These are phyloP conservation scores for Wickerhamomyces sp. DNA, from an alignment of 1,139 yeast species.

Conservation along the genomic window DNA sequence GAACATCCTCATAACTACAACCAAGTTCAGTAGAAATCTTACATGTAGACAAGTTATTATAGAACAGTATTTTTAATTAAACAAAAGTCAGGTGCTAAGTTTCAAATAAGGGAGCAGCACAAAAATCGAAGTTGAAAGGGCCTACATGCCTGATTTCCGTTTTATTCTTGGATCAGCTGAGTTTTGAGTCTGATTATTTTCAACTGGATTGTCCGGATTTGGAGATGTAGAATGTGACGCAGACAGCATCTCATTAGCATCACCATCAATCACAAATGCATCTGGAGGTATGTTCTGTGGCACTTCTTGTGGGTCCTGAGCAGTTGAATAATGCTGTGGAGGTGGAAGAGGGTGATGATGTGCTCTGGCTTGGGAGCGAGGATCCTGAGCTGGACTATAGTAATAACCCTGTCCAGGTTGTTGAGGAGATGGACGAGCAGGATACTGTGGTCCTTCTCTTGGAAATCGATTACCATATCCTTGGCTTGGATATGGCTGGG, in stretches of 20 bases:
- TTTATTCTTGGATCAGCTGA: conserved; percentile 7
- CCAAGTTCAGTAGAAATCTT: no score
- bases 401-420: background rate
- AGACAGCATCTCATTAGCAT: background rate
- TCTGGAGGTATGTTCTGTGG: background rate
- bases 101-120: background rate
- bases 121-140: background rate
- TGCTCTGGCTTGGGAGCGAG: background rate
- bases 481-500: no score
- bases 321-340: background rate
- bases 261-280: background rate
- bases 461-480: no score
- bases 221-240: background rate
- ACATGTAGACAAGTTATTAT: no score
- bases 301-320: background rate
- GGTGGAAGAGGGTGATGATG: background rate
- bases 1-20: background rate
- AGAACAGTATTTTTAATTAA: no score
- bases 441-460: no score
- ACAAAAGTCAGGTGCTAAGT: no score
- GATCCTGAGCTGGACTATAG: background rate
- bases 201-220: no score
- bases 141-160: background rate
- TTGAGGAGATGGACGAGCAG: no score
- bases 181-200: background rate